Evolutionary conservation across 306 rosid genomes (phyloP), one percentile per base, ranked within the genome.

Genomic region (Macrotyloma uniflorum): DNA sequence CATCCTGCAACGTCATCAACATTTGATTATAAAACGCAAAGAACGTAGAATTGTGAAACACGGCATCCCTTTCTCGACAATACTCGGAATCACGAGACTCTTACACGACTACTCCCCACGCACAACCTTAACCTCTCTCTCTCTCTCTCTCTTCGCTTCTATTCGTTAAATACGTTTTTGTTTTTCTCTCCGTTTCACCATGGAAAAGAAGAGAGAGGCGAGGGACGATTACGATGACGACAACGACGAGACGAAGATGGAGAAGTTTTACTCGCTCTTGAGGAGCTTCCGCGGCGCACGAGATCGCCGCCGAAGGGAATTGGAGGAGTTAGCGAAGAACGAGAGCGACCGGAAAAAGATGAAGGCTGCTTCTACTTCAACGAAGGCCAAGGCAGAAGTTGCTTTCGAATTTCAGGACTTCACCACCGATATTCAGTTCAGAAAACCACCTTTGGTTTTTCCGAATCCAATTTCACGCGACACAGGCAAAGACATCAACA

Each of bases 371-470:
- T 9, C 53, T 1, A 3, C 20, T 4, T 18, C 32, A 4, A 28
- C 10, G 8, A 26, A 20, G 13, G 8, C 46, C 3, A 58, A 70
- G 6, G 35, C 74, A 70, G 86, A 82, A 7, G 82, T 78, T 6
- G 75, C 53, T 13, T 89, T 89, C 43, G 67, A 83, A 38, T 9
- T 61, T 75, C 82, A 85, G 58, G 90, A 89, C 35, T 89, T 89
- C 4, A 77, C 75, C 2, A 43, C 62, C 0, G 83, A 86, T 5
- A 28, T 86, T 47, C 83, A 69, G 5, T 84, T 82, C 50, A 63
- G 55, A 81, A 51, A 45, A 67, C 64, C 76, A 0, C 75, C 82
- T 35, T 43, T 30, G 42, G 7, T 18, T 19, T 71, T 83, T 23
- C 78, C 86, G 0, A 4, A 26, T 18, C 84, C 74, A 4, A n/a